Evolutionary conservation across 805 yeast species (phyloP).

Genomic region (Candida lessepsii): DNA sequence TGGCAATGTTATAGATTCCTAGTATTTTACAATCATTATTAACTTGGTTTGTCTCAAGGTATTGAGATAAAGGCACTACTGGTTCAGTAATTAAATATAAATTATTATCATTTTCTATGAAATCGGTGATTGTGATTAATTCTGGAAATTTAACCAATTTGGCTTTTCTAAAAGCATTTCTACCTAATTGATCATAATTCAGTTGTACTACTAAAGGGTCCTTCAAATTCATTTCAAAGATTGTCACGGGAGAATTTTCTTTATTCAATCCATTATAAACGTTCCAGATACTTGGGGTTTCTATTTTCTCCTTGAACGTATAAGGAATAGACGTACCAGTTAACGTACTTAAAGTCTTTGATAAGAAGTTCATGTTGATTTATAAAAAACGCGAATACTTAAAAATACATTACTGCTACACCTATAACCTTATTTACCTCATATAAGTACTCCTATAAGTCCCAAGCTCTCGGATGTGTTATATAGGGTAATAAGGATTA

Average conservation of each 20-base stretch:
- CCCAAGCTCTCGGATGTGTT: too few relatives aligned
- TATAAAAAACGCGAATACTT: neutral
- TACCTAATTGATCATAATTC: conserved; percentile 29
- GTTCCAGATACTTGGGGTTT: conserved; percentile 50
- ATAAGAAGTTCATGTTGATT: conserved; percentile 60
- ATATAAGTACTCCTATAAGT: neutral
- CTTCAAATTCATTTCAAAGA: conserved; percentile 61
- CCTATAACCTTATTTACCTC: neutral
- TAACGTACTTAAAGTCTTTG: conserved; percentile 57
- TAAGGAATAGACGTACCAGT: conserved; percentile 62
- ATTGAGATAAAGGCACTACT: conserved; percentile 50
- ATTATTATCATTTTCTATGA: conserved; percentile 56
- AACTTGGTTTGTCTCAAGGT: conserved; percentile 29
- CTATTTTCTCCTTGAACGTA: conserved; percentile 46
- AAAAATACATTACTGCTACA: neutral
- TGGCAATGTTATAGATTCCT: conserved; percentile 57
- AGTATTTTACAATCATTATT: conserved; percentile 29
- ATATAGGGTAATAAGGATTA: too few relatives aligned
- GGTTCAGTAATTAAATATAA: conserved; percentile 68
- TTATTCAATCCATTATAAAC: conserved; percentile 58
- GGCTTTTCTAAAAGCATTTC: conserved; percentile 41
- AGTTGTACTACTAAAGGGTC: conserved; percentile 31
- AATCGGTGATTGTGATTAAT: conserved; percentile 58
- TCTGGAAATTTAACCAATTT: conserved; percentile 70
- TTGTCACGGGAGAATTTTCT: conserved; percentile 53